phyloP scores from a whole-genome alignment of 805 yeast genomes.

The Metschnikowia picachoensis region DNA sequence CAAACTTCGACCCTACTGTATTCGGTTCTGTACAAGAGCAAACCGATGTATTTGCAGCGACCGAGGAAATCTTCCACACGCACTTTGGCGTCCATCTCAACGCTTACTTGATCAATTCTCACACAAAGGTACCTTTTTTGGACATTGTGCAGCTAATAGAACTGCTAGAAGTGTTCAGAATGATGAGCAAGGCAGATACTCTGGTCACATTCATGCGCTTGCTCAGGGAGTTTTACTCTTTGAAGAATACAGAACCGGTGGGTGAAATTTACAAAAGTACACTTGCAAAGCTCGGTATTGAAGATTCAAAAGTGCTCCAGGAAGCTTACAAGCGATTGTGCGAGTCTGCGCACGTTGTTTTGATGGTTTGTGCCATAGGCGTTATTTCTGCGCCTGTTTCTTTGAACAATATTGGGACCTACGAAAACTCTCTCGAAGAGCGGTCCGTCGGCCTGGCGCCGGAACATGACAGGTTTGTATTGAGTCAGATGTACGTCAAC shows the following conservation, averaged over 20 bases:
- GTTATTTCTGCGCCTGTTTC: slow-evolving; percentile 29
- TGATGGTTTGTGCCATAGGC: slow-evolving; percentile 33
- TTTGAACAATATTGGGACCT: slow-evolving; percentile 30
- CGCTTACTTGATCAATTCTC: slow-evolving; percentile 30
- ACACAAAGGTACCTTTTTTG: slow-evolving; percentile 32
- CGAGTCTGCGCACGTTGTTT: slow-evolving; percentile 23
- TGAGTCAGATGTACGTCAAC: slow-evolving; percentile 22
- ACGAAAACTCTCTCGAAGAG: slow-evolving; percentile 27
- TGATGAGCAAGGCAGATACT: slow-evolving; percentile 19
- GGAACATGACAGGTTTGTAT: slow-evolving; percentile 19
- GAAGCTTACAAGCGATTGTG: slow-evolving; percentile 21
- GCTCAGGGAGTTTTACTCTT: slow-evolving; percentile 12
- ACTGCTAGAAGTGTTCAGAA: slow-evolving; percentile 24
- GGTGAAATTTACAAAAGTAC: slow-evolving; percentile 2
- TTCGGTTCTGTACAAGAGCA: slow-evolving; percentile 14
- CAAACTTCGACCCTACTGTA: not conserved
- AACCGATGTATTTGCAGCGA: slow-evolving; percentile 6
- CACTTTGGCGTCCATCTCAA: slow-evolving; percentile 20
- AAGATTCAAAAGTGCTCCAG: slow-evolving; percentile 19
- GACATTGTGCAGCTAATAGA: slow-evolving; percentile 30
- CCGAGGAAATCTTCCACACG: slow-evolving; percentile 21
- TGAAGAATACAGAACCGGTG: slow-evolving; percentile 2
- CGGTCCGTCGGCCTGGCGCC: slow-evolving; percentile 10
- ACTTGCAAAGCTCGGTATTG: slow-evolving; percentile 8
- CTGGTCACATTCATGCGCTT: slow-evolving; percentile 19